Percentiles rank a stretch among this genome's conserved stretches.
Evolutionary conservation across 2,329 filamentous ascomycete genomes (phyloP).

Genomic region (Ophiocordyceps unilateralis): DNA sequence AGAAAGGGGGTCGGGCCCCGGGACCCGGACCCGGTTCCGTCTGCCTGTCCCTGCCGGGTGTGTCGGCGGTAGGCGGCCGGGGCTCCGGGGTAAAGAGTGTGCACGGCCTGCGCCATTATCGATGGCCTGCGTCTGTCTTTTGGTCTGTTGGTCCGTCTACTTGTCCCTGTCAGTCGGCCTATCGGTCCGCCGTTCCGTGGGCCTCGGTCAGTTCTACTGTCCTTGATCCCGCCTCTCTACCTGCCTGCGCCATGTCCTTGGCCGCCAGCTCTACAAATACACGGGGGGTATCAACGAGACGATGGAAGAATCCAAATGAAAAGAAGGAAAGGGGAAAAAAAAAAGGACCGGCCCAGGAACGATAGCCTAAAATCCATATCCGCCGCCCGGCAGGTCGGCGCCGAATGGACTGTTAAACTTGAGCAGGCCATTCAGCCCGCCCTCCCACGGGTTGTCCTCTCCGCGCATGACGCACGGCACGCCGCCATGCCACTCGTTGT

Average conservation of each 20-base stretch:
- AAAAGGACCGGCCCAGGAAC: no score
- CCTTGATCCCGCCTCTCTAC: no score
- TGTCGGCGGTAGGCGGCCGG: neutral
- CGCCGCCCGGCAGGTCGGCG: constrained; percentile 12
- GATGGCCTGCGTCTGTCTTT: no score
- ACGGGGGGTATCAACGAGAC: no score
- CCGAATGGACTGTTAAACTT: constrained; percentile 99
- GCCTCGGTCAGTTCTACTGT: no score
- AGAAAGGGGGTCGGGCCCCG: neutral
- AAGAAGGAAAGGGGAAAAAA: neutral
- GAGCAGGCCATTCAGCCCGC: constrained; percentile 75
- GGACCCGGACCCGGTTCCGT: neutral
- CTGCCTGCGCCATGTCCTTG: no score
- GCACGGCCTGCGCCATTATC: no score
- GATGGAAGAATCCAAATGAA: no score
- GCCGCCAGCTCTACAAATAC: no score
- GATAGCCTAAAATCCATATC: neutral
- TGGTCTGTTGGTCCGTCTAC: neutral
- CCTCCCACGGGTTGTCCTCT: constrained; percentile 88
- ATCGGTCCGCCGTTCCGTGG: no score
- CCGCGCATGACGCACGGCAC: constrained; percentile 78
- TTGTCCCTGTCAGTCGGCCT: neutral
- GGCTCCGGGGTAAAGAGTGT: neutral
- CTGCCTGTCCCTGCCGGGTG: constrained; percentile 3
- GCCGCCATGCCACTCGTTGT: constrained; percentile 49